Conservation (phyloP, 768 basidiomycete species). For the Hydnomerulius pinastri region DNA sequence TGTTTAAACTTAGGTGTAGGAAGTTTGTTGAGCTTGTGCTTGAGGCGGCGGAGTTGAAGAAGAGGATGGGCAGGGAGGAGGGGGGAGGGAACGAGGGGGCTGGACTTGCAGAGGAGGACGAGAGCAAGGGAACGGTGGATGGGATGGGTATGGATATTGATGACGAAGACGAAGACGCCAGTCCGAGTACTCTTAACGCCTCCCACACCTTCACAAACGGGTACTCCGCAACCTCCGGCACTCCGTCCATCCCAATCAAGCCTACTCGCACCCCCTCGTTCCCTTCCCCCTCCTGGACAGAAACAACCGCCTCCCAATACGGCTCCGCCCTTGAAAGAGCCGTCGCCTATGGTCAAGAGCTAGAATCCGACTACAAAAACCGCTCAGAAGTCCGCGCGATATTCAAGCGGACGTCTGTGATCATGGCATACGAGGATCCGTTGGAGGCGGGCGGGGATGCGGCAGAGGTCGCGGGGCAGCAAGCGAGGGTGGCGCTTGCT, state of each 20-base stretch:
- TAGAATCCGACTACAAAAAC: constrained; percentile 68
- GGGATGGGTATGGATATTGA: constrained; percentile 63
- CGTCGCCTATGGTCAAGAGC: constrained; percentile 70
- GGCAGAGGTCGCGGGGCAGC: constrained; percentile 67
- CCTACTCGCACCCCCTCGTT: constrained; percentile 31
- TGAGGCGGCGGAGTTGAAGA: constrained; percentile 68
- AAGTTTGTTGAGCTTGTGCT: constrained; percentile 84
- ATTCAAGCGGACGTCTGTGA: constrained; percentile 74
- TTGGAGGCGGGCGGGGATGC: constrained; percentile 63
- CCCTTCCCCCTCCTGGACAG: constrained; percentile 29
- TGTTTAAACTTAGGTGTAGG: constrained; percentile 82
- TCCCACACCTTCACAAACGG: no score
- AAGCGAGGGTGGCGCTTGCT: constrained; percentile 64
- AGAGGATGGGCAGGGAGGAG: constrained; percentile 52
- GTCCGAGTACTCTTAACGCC: no score
- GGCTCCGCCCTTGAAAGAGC: constrained; percentile 64
- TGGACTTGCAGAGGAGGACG: constrained; percentile 38
- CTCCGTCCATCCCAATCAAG: constrained; percentile 31
- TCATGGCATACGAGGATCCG: constrained; percentile 81
- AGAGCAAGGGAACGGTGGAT: constrained; percentile 39
- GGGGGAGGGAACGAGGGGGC: constrained; percentile 31
- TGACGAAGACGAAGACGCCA: constrained; percentile 34
- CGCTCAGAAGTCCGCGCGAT: constrained; percentile 65
- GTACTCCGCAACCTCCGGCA: constrained; percentile 15
- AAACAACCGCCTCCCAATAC: constrained; percentile 40